Conservation (phyloP, 2,329 filamentous ascomycete species). For the Aplosporella prunicola region DNA sequence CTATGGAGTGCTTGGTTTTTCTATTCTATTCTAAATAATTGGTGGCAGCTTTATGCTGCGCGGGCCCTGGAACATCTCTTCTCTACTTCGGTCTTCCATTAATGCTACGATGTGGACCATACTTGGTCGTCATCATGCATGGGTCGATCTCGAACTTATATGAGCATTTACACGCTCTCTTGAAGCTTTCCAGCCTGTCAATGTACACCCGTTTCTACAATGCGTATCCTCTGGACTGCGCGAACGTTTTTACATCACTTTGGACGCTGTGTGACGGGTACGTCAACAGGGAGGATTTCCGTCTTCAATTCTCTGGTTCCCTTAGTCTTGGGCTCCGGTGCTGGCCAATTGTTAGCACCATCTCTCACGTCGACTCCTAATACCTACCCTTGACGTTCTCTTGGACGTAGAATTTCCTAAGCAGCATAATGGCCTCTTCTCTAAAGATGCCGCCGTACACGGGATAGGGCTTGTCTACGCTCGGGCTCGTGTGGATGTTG, state of each 20-base stretch:
- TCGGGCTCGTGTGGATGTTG: conserved; percentile 60
- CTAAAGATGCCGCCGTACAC: conserved; percentile 81
- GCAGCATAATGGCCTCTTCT: conserved; percentile 84
- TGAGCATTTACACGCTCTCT: too few relatives aligned
- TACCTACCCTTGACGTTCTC: conserved; percentile 77
- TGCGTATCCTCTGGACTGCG: not conserved
- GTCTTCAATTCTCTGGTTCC: conserved; percentile 55
- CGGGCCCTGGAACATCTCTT: too few relatives aligned
- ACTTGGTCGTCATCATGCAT: too few relatives aligned
- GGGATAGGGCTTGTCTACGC: conserved; percentile 68
- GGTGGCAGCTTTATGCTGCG: too few relatives aligned
- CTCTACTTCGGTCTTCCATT: too few relatives aligned
- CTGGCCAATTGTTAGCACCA: conserved; percentile 25
- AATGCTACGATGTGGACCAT: too few relatives aligned
- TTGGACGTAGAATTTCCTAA: conserved; percentile 93
- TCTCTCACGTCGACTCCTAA: not conserved
- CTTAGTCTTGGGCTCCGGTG: conserved; percentile 55
- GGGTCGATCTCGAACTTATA: too few relatives aligned
- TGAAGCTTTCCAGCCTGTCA: not conserved
- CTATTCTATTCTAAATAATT: too few relatives aligned
- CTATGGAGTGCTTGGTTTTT: too few relatives aligned
- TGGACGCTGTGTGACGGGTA: too few relatives aligned
- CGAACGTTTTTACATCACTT: too few relatives aligned
- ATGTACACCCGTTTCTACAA: not conserved
- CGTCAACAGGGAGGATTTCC: conserved; percentile 44